Percentiles rank a stretch among this genome's conserved stretches.
phyloP scores from a whole-genome alignment of 352 stramenopile species.

The Globisporangium splendens region DNA sequence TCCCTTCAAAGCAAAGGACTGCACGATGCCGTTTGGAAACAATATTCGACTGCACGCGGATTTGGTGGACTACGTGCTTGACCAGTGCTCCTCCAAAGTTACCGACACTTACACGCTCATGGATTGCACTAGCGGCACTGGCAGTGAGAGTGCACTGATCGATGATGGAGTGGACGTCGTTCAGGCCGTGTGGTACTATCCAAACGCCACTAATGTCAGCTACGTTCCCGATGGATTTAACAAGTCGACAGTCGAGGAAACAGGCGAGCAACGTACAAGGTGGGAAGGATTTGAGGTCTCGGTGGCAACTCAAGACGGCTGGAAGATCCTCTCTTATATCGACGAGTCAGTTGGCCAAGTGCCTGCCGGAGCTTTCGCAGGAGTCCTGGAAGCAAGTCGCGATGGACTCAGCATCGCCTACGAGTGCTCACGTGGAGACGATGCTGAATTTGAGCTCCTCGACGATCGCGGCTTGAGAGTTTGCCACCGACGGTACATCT shows the following conservation, averaged over 20 bases:
- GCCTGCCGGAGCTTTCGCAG: not conserved
- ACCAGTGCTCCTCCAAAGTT: constrained; percentile 1
- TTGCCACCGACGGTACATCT: constrained; percentile 13
- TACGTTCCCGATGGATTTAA: not conserved
- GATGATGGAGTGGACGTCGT: too few species aligned
- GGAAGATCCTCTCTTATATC: constrained; percentile 12
- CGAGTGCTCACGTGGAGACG: constrained; percentile 13
- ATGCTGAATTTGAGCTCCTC: not conserved
- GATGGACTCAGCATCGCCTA: constrained; percentile 5
- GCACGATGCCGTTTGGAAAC: constrained; percentile 2
- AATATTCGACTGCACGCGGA: constrained; percentile 10
- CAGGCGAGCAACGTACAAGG: not conserved
- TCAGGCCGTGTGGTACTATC: constrained; percentile 11
- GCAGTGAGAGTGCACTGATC: not conserved
- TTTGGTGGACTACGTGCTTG: constrained; percentile 6
- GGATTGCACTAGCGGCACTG: constrained; percentile 3
- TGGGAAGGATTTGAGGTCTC: constrained; percentile 13
- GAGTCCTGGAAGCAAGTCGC: constrained; percentile 7
- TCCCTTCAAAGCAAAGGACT: not conserved
- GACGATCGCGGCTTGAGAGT: not conserved
- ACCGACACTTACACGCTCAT: constrained; percentile 15
- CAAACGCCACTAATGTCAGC: constrained; percentile 5
- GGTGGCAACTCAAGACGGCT: not conserved
- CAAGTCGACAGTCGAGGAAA: not conserved
- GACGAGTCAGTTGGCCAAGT: constrained; percentile 6